These are phyloP conservation scores for Coelastrella sp. DNA, from an alignment of 139 green algal species.

Conservation along the genomic window DNA sequence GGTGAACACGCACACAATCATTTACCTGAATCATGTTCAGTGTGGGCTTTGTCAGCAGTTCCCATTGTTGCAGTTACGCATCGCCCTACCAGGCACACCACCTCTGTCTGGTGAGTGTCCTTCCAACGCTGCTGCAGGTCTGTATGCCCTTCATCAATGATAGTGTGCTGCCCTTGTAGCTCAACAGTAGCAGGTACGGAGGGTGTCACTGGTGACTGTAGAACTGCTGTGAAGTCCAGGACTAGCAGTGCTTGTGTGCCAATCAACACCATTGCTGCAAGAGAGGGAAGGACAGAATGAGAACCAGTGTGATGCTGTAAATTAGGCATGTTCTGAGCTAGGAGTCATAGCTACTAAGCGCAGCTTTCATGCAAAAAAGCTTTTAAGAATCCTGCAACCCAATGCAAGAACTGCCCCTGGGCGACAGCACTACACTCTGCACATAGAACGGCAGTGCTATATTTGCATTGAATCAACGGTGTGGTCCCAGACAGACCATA, in stretches of 20 bases:
- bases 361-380: too few relatives aligned
- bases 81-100: background rate
- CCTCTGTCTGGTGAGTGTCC: background rate
- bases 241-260: background rate
- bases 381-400: too few relatives aligned
- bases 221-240: conserved; percentile 14
- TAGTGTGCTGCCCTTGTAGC: background rate
- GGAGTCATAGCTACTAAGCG: too few relatives aligned
- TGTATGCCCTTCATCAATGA: background rate
- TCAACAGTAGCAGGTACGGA: background rate
- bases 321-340: too few relatives aligned
- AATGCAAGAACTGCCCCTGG: too few relatives aligned
- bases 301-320: too few relatives aligned
- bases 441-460: too few relatives aligned
- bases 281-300: background rate
- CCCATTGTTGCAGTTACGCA: background rate
- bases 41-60: background rate
- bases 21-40: too few relatives aligned
- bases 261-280: conserved; percentile 9
- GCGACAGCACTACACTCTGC: too few relatives aligned
- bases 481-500: too few relatives aligned
- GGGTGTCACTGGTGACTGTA: background rate
- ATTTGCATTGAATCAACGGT: too few relatives aligned
- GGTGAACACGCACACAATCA: too few relatives aligned
- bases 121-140: background rate